Percentiles rank a stretch among this genome's conserved stretches.
These are phyloP conservation scores for Sugiyamaella novakii DNA, from an alignment of 1,139 yeast species.

Conservation along the genomic window DNA sequence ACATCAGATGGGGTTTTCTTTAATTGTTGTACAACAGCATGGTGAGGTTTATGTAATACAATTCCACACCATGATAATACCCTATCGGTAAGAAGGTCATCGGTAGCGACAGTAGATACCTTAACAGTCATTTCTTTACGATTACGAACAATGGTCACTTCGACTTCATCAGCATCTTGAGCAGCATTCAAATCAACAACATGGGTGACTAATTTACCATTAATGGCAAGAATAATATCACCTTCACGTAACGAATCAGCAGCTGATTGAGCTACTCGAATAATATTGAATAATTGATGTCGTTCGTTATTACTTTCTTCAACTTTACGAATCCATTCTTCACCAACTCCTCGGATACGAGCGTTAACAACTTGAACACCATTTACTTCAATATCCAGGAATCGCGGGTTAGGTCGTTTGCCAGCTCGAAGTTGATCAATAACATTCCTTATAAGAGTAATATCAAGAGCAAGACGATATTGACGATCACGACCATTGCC, in stretches of 20 bases:
- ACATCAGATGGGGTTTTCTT: constrained; percentile 78
- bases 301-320: constrained; percentile 61
- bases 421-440: constrained; percentile 57
- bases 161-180: constrained; percentile 47
- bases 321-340: constrained; percentile 72
- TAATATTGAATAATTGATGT: constrained; percentile 70
- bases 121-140: constrained; percentile 55
- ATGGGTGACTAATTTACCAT: constrained; percentile 63
- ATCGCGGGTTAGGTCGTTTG: constrained; percentile 57
- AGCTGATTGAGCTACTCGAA: constrained; percentile 66
- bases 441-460: constrained; percentile 61
- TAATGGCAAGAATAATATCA: constrained; percentile 73
- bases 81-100: constrained; percentile 62
- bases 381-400: constrained; percentile 77
- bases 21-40: constrained; percentile 75
- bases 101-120: constrained; percentile 65
- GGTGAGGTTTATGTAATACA: constrained; percentile 65
- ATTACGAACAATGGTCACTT: constrained; percentile 67
- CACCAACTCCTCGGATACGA: constrained; percentile 82
- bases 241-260: constrained; percentile 50
- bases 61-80: constrained; percentile 84
- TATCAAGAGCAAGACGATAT: constrained; percentile 80
- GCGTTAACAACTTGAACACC: constrained; percentile 73
- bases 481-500: constrained; percentile 57
- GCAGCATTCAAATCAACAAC: constrained; percentile 67